Evolutionary conservation across 2,329 filamentous ascomycete species (phyloP), one percentile per base, ranked within the genome.

Genomic region (Aureobasidium sp.): DNA sequence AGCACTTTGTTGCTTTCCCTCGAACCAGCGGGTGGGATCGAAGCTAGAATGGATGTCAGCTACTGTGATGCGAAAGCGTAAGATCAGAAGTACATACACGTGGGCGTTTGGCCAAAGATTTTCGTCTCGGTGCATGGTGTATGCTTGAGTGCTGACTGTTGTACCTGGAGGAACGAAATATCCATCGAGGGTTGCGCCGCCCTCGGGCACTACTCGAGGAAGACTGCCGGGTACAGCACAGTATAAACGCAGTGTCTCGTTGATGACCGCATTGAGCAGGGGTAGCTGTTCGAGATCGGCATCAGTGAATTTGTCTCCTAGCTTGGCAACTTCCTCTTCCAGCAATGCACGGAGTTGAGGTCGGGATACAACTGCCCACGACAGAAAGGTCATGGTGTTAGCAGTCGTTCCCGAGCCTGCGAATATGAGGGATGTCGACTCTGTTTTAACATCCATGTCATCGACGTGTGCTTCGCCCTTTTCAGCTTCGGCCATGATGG

Each of bases 221-320:
- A 76, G 64, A 44, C 67, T 69, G n/a, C 68, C 68, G 3, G 73
- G 73, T 7, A 71, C 73, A 42, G 72, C 70, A 50, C 71, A 69
- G 58, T 74, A 73, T 10, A 76, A 61, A 0, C 75, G 70, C 21
- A 75, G 63, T 3, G 74, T 74, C 58, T 77, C 75, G 30, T 74
- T 66, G 37, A 77, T 72, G 3, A 74, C 70, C 5, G 70, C 69
- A 58, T 75, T 71, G 14, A 76, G 64, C 2, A 73, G 13, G 1
- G 73, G 70, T 2, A 71, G 64, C 3, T 53, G 55, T 13, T 71
- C 70, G 0, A 75, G 65, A 14, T 74, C 69, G 29, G 64, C 63
- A 47, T 66, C 64, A n/a, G 47, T 63, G 53, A 66, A 68, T 6
- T 53, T 45, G 5, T 58, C 41, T 3, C 34, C n/a, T 8, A 66